Base-by-base conservation (phyloP, 495 filamentous ascomycete species). In the Opeltia flavorubescens region DNA sequence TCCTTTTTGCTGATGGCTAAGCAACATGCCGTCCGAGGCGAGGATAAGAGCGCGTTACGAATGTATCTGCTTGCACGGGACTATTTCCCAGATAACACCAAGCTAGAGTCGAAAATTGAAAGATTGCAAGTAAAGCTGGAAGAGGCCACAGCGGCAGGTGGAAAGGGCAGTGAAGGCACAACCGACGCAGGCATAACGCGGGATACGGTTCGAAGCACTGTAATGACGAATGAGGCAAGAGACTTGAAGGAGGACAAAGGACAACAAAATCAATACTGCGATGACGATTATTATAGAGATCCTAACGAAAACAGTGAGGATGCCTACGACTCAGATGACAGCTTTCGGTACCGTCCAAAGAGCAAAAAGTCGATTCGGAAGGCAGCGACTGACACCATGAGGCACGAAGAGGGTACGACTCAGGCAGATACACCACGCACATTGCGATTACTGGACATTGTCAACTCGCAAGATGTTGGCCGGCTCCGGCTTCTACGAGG, bases 1-100 rank as follows among this genome's bases (percentile, higher is more conserved):
- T 84, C 83, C 0, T 86, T 81, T 52, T 61, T 95, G 44, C 69
- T 95, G 13, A 89, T 94, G 76, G 91, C 87, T 0, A 86, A 91
- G 51, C 87, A 95, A 55, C 86, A 94, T 52, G 84, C 84, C 50
- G 83, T 80, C 23, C 70, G 81, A 1, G 86, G 86, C 0, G 85
- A 95, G 50, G 77, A 89, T 38, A 64, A 65, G 3, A 84, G 76
- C 21, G 87, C 89, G 0, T 60, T 98, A 53, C 80, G 72, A 55
- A 88, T 93, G 79, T 95, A 93, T 51, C 79, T 86, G 58, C 66
- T 86, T 29, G 91, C 91, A 1, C 62, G 84, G 26, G 80, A 83
- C 0, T 88, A 78, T 59, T 98, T 98, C 56, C 91, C 89, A 0
- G 77, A 80, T 2, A 91, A 95, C 56, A 68, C 76, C 38, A 95